phyloP scores from a whole-genome alignment of 768 basidiomycete species.

The Trametes villosa region DNA sequence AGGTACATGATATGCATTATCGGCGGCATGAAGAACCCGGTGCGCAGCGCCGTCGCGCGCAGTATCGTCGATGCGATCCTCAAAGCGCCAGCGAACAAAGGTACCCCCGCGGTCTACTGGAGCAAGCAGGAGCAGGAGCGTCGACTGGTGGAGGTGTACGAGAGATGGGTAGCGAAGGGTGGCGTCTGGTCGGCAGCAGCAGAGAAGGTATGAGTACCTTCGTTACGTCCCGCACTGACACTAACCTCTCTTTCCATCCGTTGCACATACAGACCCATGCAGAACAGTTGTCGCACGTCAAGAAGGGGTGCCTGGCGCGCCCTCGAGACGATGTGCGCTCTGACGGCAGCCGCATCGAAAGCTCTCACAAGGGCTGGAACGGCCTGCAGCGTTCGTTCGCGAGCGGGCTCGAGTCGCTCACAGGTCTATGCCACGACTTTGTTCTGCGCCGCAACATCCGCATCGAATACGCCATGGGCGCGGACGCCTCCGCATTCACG shows the following conservation, averaged over 20 bases:
- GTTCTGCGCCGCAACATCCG: constrained; percentile 30
- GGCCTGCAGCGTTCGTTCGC: constrained; percentile 25
- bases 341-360: constrained; percentile 37
- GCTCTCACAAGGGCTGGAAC: constrained; percentile 37
- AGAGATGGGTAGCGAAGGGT: neutral
- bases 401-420: constrained; percentile 29
- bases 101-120: neutral
- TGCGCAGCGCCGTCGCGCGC: neutral
- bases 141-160: neutral
- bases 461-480: constrained; percentile 8
- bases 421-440: constrained; percentile 27
- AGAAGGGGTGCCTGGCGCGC: constrained; percentile 33
- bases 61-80: neutral
- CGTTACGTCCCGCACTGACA: too few species aligned
- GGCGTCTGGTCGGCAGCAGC: neutral
- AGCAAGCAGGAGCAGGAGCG: neutral
- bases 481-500: constrained; percentile 7
- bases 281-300: constrained; percentile 35
- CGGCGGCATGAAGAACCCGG: neutral
- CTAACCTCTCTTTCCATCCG: too few species aligned
- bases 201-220: neutral
- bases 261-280: constrained; percentile 26
- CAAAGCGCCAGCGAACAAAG: neutral
- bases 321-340: constrained; percentile 26
- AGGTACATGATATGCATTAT: neutral